A percentile compares a stretch with the other conserved stretches of the same genome.
Conservation (phyloP, 2,329 filamentous ascomycete genomes). For the Penicillium sp. region DNA sequence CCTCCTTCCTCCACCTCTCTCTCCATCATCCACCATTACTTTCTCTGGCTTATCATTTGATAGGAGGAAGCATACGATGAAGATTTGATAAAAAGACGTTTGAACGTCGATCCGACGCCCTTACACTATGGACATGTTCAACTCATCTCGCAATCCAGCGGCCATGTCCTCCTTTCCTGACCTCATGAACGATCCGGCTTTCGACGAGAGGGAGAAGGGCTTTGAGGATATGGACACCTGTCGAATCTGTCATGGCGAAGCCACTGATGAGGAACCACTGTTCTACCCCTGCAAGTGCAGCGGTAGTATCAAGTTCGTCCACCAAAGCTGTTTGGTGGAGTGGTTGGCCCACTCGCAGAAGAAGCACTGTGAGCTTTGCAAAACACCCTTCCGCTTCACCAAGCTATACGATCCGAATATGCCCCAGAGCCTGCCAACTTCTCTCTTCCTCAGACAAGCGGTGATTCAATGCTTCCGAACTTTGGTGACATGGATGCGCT, state of each 20-base stretch:
- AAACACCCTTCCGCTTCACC: slow-evolving; percentile 95
- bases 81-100: slow-evolving; percentile 18
- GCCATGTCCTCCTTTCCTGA: slow-evolving; percentile 38
- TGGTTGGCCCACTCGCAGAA: slow-evolving; percentile 99
- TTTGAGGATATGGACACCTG: slow-evolving; percentile 71
- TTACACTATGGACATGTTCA: slow-evolving; percentile 27
- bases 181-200: slow-evolving; percentile 55
- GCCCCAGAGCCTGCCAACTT: slow-evolving; percentile 74
- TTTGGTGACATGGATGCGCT: slow-evolving; percentile 71
- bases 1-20: background rate
- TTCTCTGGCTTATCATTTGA: slow-evolving; percentile 1
- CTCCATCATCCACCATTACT: background rate
- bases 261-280: slow-evolving; percentile 71
- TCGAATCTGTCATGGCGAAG: slow-evolving; percentile 92
- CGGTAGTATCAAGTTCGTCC: slow-evolving; percentile 96
- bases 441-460: slow-evolving; percentile 75
- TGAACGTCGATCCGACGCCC: slow-evolving; percentile 17
- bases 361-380: slow-evolving; percentile 99
- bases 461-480: slow-evolving; percentile 66
- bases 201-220: slow-evolving; percentile 38
- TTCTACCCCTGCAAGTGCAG: slow-evolving; percentile 99
- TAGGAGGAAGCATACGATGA: slow-evolving; percentile 22
- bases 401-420: slow-evolving; percentile 95
- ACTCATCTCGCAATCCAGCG: slow-evolving; percentile 18
- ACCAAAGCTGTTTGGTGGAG: slow-evolving; percentile 97